phyloP scores from a whole-genome alignment of 176 grass and related monocot genomes.

The Cenchrus americanus region DNA sequence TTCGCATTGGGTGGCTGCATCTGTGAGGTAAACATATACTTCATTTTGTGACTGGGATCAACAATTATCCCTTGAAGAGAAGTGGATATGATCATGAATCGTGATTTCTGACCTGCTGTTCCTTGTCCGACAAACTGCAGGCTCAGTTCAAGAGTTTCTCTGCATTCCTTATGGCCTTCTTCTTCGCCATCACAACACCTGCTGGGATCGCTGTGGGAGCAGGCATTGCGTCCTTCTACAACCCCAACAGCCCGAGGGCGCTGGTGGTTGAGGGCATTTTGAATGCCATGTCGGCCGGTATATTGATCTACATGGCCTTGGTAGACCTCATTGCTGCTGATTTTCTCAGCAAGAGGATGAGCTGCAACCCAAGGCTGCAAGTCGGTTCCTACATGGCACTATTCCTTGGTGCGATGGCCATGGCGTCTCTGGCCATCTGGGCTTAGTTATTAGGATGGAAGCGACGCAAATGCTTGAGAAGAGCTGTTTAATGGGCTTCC shows the following conservation, averaged over 20 bases:
- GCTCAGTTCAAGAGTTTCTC: conserved; percentile 66
- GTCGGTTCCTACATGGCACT: conserved; percentile 59
- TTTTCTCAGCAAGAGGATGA: conserved; percentile 72
- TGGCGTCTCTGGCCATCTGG: conserved; percentile 80
- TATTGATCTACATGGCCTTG: conserved; percentile 86
- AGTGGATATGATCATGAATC: background rate
- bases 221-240: conserved; percentile 62
- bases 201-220: conserved; percentile 56
- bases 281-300: conserved; percentile 77
- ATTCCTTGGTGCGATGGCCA: conserved; percentile 72
- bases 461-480: background rate
- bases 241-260: conserved; percentile 60
- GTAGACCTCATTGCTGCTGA: conserved; percentile 81
- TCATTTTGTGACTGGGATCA: background rate
- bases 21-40: conserved; percentile 54
- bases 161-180: conserved; percentile 64
- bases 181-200: conserved; percentile 80
- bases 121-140: conserved; percentile 43
- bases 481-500: background rate
- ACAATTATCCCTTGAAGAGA: background rate
- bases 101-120: background rate
- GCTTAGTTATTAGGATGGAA: conserved; percentile 37
- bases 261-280: conserved; percentile 74
- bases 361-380: conserved; percentile 52
- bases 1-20: conserved; percentile 89